Conservation (phyloP, 106 monocot species). For the Phalaenopsis equestris region DNA sequence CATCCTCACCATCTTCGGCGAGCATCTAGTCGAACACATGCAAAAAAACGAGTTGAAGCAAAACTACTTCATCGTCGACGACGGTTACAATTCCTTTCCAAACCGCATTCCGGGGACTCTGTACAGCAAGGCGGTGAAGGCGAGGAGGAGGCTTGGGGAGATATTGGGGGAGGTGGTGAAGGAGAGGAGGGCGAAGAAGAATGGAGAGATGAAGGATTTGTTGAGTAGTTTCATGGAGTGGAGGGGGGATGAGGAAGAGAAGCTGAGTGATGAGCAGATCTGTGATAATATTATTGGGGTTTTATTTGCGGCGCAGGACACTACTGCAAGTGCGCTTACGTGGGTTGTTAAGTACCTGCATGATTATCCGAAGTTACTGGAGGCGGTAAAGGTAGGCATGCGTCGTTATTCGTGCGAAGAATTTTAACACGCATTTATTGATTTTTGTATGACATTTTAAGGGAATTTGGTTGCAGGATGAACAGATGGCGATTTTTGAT, state of each 20-base stretch:
- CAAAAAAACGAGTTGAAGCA: conserved; percentile 42
- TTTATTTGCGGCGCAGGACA: conserved; percentile 85
- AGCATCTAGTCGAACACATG: conserved; percentile 15
- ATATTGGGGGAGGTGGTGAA: conserved; percentile 49
- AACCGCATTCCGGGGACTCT: conserved; percentile 44
- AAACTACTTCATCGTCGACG: conserved; percentile 68
- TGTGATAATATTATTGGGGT: conserved; percentile 83
- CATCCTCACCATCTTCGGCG: conserved; percentile 59
- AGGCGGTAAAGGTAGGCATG: conserved; percentile 51
- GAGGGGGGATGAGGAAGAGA: conserved; percentile 16
- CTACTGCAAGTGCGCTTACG: conserved; percentile 74
- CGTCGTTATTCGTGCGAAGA: too few species aligned
- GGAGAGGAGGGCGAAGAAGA: conserved; percentile 35
- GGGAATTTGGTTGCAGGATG: conserved; percentile 28
- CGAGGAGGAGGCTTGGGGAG: conserved; percentile 42
- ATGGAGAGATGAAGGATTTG: conserved; percentile 23
- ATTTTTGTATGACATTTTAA: too few species aligned
- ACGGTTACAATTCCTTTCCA: conserved; percentile 83
- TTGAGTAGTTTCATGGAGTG: conserved; percentile 42
- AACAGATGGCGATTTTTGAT: conserved; percentile 51
- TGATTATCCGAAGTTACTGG: conserved; percentile 53
- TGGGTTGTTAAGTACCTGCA: conserved; percentile 87
- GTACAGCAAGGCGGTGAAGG: conserved; percentile 60
- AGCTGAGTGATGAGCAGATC: conserved; percentile 60
- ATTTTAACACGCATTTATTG: too few species aligned